Base-by-base conservation (phyloP, 1,139 yeast species). In the Protomyces inouyei region DNA sequence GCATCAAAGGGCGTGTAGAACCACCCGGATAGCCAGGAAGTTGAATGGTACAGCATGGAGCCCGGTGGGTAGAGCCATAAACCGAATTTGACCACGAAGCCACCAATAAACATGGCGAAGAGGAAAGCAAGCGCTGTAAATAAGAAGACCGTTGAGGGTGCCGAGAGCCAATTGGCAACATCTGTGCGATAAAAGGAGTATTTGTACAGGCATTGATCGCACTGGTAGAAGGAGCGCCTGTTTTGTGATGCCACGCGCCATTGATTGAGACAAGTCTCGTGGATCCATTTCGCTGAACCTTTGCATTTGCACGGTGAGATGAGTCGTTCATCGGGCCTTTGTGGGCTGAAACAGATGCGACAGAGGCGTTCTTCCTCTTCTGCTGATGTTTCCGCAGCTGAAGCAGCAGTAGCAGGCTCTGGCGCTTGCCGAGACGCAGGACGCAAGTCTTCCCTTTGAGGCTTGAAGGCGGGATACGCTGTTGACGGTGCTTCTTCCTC, bases 161-260 rank as follows among this genome's bases (percentile, higher is more conserved):
- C 54, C 25, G 54, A 38, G 9, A 60, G 35, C 28, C 54, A 45
- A 16, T 54, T 60, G 16, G 64, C 64, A 14, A 60, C 21, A 18
- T 54, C 60, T 14, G 64, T 60, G 37, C 64, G 59, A n/a, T 56
- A 43, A 59, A 60, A 60, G 16, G 64, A 60, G 64, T 60, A 60
- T 23, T 51, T 18, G 60, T 54, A 60, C 48, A 52, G 64, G 38
- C 64, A 60, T 21, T 60, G 64, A 35, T 60, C 64, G 25, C 64
- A 60, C 25, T 56, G 64, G 36, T 54, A 60, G 52, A 60, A 60
- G 5, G 60, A 54, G 23, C 54, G 46, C n/a, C 52, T 23, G 6
- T 60, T 60, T 25, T 54, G 54, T 28, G 64, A 54, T 9, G 51
- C 53, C 32, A 37, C 8, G 32, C 64, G 59, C 64, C 64, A 60